Conservation (phyloP, 75 land plant genomes). For the Pinus tabuliformis region DNA sequence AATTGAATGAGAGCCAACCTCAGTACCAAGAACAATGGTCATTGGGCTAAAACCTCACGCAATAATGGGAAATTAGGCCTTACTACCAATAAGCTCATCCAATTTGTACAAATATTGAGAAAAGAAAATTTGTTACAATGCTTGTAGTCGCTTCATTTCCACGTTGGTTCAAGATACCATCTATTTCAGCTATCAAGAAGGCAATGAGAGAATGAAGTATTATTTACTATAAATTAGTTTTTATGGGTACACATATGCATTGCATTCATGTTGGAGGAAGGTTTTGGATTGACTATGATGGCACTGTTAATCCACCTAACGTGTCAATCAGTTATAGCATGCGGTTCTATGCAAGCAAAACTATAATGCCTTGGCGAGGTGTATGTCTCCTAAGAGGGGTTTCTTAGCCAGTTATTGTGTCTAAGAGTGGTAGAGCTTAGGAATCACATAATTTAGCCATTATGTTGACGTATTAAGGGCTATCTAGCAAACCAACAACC, state of each 20-base stretch:
- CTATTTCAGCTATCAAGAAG: constrained; percentile 31
- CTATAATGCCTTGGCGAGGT: constrained; percentile 35
- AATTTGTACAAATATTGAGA: constrained; percentile 29
- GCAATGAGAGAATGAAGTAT: constrained; percentile 43
- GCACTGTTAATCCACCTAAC: constrained; percentile 21
- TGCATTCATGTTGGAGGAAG: constrained; percentile 53
- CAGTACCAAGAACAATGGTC: constrained; percentile 42
- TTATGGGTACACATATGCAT: constrained; percentile 44
- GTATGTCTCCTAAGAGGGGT: constrained; percentile 45
- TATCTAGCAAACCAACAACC: constrained; percentile 1
- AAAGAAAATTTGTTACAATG: constrained; percentile 47
- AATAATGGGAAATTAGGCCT: constrained; percentile 50
- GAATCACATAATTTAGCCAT: constrained; percentile 45
- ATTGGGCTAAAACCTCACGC: constrained; percentile 45
- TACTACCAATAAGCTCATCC: constrained; percentile 23
- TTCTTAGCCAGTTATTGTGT: constrained; percentile 29
- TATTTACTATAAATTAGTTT: constrained; percentile 40
- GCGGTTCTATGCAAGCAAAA: constrained; percentile 46
- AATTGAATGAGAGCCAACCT: constrained; percentile 44
- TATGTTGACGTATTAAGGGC: constrained; percentile 39
- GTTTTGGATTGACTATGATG: constrained; percentile 47
- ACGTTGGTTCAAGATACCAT: constrained; percentile 45
- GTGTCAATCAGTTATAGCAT: constrained; percentile 36
- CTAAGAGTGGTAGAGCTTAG: constrained; percentile 52
- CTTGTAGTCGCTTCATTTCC: constrained; percentile 46